Conservation (phyloP, 345 rosid species). For the Triadica sebifera region DNA sequence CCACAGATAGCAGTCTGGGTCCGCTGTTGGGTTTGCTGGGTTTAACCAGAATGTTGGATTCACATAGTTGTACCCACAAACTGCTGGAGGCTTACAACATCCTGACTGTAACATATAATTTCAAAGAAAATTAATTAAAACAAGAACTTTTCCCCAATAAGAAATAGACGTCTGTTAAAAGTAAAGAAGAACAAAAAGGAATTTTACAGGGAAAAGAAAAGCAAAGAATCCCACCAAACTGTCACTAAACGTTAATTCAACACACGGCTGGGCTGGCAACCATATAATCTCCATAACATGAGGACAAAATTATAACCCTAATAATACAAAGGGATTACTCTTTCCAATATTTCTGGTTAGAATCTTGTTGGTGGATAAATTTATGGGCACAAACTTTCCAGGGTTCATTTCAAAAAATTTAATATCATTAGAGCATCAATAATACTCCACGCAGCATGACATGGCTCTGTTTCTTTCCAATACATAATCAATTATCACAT, state of each 20-base stretch:
- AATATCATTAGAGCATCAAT: neutral
- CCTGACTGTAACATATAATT: slow-evolving; percentile 54
- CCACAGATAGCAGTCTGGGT: slow-evolving; percentile 83
- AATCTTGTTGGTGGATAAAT: slow-evolving; percentile 20
- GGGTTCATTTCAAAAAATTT: slow-evolving; percentile 1
- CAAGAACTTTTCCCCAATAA: no score
- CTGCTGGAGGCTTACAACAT: slow-evolving; percentile 88
- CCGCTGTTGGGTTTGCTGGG: slow-evolving; percentile 65
- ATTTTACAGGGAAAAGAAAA: neutral
- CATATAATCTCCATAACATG: slow-evolving; percentile 5
- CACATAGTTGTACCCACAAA: slow-evolving; percentile 74
- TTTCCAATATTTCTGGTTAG: slow-evolving; percentile 19
- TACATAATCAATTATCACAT: neutral
- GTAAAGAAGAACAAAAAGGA: neutral
- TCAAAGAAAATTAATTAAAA: neutral
- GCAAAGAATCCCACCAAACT: slow-evolving; percentile 2
- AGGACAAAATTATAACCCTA: slow-evolving; percentile 22
- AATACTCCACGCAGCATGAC: neutral
- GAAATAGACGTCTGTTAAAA: no score
- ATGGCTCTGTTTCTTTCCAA: neutral
- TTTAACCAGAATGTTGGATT: slow-evolving; percentile 78
- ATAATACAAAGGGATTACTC: slow-evolving; percentile 10
- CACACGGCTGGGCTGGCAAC: slow-evolving; percentile 30
- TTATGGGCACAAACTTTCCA: slow-evolving; percentile 15
- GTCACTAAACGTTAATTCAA: neutral